Evolutionary conservation across 305 asterid genomes (phyloP), one percentile per base, ranked within the genome.

Genomic region (Stenogyne calaminthoides): DNA sequence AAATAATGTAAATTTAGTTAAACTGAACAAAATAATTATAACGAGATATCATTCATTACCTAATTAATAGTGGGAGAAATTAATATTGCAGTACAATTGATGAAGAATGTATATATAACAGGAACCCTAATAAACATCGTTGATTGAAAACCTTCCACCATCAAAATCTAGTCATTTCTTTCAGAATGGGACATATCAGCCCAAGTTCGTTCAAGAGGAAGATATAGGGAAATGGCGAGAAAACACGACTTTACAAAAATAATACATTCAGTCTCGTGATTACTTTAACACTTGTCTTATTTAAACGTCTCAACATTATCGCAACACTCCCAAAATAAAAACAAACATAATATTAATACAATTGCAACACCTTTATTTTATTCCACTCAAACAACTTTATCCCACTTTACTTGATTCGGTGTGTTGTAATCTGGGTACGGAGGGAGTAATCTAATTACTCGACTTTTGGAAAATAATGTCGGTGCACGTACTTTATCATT

Each of bases 111-210:
- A 66, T 29, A 54, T 10, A 29, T 4, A 22, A 51, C 3, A 69
- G 81, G 69, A 80, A 77, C 76, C 79, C 78, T 76, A 64, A 64
- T 58, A 25, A 55, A 56, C 36, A 54, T 55, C 16, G 71, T 57
- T 14, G 62, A 20, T 15, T 27, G 61, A 25, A 74, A 37, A 16
- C 70, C 63, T 11, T 71, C 40, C 27, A 64, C 32, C 9, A 51
- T 19, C 64, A 11, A 8, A 34, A 2, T 54, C 15, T 20, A 29
- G 54, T 44, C 22, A 34, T 19, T 47, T 59, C 29, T 46, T n/a
- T 14, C 52, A 16, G 4, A 29, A 37, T 20, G 36, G 67, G 69
- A 42, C 54, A 51, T 25, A n/a, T n/a, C n/a, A n/a, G n/a, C 39
- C 65, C 10, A 64, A 37, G 54, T 58, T 67, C 60, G 16, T 59